A percentile compares a stretch with the other conserved stretches of the same genome.
phyloP scores from a whole-genome alignment of 768 basidiomycete genomes.

The Trametes cubensis region DNA sequence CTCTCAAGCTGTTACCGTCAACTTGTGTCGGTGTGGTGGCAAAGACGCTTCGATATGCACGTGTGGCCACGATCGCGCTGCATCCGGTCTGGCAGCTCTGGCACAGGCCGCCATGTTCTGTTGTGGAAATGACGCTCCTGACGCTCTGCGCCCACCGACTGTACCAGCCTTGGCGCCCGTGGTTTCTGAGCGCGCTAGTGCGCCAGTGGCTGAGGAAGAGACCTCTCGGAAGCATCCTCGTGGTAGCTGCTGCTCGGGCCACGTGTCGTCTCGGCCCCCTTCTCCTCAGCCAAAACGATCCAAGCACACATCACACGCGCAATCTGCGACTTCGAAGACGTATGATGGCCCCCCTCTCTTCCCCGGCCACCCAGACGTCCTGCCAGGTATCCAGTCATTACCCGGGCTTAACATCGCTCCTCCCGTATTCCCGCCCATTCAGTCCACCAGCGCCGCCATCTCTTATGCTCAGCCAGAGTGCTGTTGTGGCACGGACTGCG shows the following conservation, averaged over 20 bases:
- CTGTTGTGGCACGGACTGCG: conserved; percentile 68
- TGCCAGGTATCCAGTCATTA: neutral
- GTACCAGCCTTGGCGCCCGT: neutral
- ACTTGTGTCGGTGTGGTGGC: conserved; percentile 22
- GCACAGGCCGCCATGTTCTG: conserved; percentile 40
- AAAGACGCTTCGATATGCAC: conserved; percentile 21
- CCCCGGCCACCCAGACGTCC: conserved; percentile 14
- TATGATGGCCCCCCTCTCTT: neutral
- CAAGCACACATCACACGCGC: neutral
- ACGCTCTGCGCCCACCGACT: neutral
- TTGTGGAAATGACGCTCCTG: conserved; percentile 19
- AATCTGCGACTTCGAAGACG: neutral
- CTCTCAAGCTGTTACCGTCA: neutral
- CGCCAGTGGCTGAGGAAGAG: neutral
- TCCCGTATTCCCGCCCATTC: conserved; percentile 59
- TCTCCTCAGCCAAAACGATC: conserved; percentile 20
- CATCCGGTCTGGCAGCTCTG: conserved; percentile 40
- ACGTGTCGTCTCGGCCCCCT: conserved; percentile 5
- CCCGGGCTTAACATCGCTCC: conserved; percentile 11
- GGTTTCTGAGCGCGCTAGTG: neutral
- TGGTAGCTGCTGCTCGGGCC: conserved; percentile 14
- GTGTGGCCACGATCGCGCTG: conserved; percentile 18
- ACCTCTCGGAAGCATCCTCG: conserved; percentile 17
- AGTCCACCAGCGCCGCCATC: conserved; percentile 58
- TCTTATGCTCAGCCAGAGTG: conserved; percentile 71